These are phyloP conservation scores for Kalanchoe fedtschenkoi DNA, from an alignment of 164 flowering plant species.

Conservation along the genomic window DNA sequence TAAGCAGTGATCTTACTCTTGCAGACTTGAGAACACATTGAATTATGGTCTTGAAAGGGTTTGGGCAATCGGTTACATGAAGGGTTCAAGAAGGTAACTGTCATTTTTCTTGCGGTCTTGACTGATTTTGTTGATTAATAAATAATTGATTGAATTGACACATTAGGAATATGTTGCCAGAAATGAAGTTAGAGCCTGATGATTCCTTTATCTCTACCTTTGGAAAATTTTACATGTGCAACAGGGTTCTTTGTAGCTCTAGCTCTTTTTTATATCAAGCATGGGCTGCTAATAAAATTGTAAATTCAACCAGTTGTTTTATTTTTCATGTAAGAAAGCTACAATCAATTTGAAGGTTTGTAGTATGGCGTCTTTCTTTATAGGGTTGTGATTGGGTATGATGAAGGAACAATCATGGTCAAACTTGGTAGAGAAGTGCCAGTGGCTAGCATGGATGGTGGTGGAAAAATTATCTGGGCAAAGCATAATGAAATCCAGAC, in stretches of 20 bases:
- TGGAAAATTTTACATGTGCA: neutral
- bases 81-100: constrained; percentile 68
- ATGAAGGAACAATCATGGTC: constrained; percentile 94
- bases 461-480: constrained; percentile 97
- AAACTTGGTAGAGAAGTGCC: constrained; percentile 92
- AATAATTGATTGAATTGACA: too few relatives aligned
- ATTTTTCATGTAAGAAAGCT: neutral
- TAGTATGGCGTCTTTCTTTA: neutral
- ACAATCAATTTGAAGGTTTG: neutral
- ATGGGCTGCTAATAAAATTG: neutral
- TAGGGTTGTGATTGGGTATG: constrained; percentile 92
- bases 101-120: neutral
- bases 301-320: neutral
- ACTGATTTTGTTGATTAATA: neutral
- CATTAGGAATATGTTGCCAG: neutral
- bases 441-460: constrained; percentile 94
- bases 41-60: constrained; percentile 92
- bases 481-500: constrained; percentile 97
- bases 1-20: constrained; percentile 5
- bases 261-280: too few relatives aligned
- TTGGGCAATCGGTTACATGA: constrained; percentile 86
- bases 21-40: constrained; percentile 85
- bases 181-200: neutral
- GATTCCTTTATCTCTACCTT: neutral
- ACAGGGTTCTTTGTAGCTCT: too few relatives aligned